Conservation (phyloP, 225 moss, liverwort and hornwort genomes). For the Thuidium tamariscinum region DNA sequence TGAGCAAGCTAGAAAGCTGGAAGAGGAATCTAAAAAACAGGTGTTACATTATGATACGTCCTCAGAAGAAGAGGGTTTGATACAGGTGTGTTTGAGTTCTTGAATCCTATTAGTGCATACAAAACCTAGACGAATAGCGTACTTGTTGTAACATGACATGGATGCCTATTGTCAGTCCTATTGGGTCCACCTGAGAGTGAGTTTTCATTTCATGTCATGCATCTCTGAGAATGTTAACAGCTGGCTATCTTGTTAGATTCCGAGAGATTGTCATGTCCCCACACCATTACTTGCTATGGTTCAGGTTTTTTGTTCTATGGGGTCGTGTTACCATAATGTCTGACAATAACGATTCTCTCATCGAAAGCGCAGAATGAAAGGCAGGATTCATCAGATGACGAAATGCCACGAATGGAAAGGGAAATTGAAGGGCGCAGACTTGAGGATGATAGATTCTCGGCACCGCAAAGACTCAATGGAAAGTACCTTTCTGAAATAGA, state of each 20-base stretch:
- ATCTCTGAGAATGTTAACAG: background rate
- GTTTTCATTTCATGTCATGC: background rate
- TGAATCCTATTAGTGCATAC: background rate
- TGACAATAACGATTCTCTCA: background rate
- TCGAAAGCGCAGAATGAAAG: constrained; percentile 29
- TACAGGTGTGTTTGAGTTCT: constrained; percentile 14
- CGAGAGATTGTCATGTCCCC: background rate
- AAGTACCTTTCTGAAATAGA: background rate
- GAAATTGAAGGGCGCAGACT: background rate
- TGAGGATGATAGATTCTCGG: constrained; percentile 14
- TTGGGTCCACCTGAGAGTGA: background rate
- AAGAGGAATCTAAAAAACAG: constrained; percentile 13
- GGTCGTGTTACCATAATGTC: background rate
- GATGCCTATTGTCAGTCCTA: background rate
- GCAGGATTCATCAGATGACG: constrained; percentile 34
- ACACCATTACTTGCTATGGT: background rate
- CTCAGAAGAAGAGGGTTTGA: constrained; percentile 34
- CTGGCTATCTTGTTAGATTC: background rate
- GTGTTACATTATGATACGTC: constrained; percentile 10
- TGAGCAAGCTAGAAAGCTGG: constrained; percentile 14
- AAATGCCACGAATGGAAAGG: background rate
- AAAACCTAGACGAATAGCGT: background rate
- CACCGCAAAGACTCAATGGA: constrained; percentile 3
- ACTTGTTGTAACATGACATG: background rate
- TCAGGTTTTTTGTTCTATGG: background rate